Base-by-base conservation (phyloP, 2,329 filamentous ascomycete genomes). In the Epichloe sylvatica region DNA sequence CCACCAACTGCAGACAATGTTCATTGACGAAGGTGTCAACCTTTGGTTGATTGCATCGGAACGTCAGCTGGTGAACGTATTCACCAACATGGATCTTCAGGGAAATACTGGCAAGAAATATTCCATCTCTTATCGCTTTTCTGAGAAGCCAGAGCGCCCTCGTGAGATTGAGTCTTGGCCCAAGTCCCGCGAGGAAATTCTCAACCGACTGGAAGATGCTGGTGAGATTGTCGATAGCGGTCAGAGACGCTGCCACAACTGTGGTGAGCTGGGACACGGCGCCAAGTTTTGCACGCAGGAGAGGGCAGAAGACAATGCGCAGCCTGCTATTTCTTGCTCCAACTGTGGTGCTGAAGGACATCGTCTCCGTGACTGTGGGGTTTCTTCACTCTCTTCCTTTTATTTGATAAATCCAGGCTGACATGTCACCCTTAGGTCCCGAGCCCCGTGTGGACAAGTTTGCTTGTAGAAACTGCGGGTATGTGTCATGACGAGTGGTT, bases 71-170 rank as follows among this genome's bases (percentile, higher is more conserved):
- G 63, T 84, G 0, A 60, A 66, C 1, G 78, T 79, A 5, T 74
- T 81, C 55, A 84, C 80, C 52, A 82, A 84, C 64, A 83, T 86
- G 77, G 81, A 86, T 54, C 67, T 86, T 1, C 81, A 86, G 58
- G 83, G 83, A 5, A 77, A 83, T 53, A 67, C 83, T 19, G 74
- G 75, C 51, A 80, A 80, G 63, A 80, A 80, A 60, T 86, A 75
- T 56, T 75, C 74, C 1, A 70, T 86, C 46, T 77, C 76, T 0
- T 80, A 81, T 59, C 77, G 83, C 45, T 79, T 81, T 56, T 72
- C 71, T 1, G 64, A 73, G 34, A 77, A 77, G 55, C 76, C 82
- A 0, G 63, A 67, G 19, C 76, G 80, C 3, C 76, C 76, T 33
- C 76, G 76, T 47, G 77, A 85, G 62, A 71, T 70, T 19, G 70